A percentile compares a stretch with the other conserved stretches of the same genome.
Conservation (phyloP, 176 grass and related monocot species). For the Phoenix dactylifera region DNA sequence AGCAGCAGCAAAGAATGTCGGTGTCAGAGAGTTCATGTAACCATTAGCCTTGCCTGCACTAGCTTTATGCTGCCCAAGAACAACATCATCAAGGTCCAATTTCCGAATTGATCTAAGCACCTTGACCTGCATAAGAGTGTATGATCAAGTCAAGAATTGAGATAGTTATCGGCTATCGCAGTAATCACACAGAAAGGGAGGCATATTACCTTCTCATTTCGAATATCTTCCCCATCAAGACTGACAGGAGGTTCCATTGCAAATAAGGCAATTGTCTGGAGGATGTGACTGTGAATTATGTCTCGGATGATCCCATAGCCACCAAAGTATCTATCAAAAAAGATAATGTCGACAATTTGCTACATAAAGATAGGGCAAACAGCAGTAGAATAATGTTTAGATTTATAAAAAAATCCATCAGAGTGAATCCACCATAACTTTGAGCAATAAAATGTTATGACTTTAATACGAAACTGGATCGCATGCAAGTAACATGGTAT, state of each 20-base stretch:
- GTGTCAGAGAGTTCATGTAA: slow-evolving; percentile 74
- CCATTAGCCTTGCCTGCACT: slow-evolving; percentile 34
- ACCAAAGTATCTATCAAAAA: slow-evolving; percentile 59
- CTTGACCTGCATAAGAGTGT: slow-evolving; percentile 50
- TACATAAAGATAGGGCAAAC: too few species aligned
- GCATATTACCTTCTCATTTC: slow-evolving; percentile 77
- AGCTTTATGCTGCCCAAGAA: slow-evolving; percentile 84
- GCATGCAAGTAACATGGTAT: too few species aligned
- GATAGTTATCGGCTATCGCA: slow-evolving; percentile 1
- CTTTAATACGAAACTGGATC: too few species aligned
- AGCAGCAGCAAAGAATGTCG: slow-evolving; percentile 83
- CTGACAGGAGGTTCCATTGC: slow-evolving; percentile 90
- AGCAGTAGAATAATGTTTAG: too few species aligned
- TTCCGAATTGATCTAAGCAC: slow-evolving; percentile 83
- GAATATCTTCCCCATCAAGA: slow-evolving; percentile 91
- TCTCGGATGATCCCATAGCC: slow-evolving; percentile 85
- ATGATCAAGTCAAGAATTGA: neutral
- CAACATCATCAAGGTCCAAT: slow-evolving; percentile 67
- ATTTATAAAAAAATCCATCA: too few species aligned
- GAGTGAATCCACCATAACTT: too few species aligned
- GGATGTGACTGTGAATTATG: slow-evolving; percentile 86
- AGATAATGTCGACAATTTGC: neutral
- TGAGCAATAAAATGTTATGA: too few species aligned
- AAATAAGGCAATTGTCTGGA: slow-evolving; percentile 86
- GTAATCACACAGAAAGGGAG: neutral